Evolutionary conservation across 441 rosid species (phyloP).

Genomic region (Gossypium schwendimanii): DNA sequence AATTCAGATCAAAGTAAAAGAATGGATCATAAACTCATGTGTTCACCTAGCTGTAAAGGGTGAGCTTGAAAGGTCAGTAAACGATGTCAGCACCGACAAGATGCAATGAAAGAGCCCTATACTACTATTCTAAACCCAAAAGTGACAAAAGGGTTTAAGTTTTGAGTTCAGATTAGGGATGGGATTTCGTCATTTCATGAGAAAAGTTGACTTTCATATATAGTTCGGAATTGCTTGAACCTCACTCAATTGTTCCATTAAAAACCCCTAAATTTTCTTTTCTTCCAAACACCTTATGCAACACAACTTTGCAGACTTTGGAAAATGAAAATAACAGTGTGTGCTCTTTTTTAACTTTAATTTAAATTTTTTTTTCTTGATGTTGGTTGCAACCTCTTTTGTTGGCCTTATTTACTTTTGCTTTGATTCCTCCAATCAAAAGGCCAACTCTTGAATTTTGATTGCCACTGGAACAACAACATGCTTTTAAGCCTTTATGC

Average conservation of each 20-base stretch:
- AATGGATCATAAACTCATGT: neutral
- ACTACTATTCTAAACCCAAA: neutral
- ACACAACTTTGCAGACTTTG: neutral
- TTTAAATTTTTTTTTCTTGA: neutral
- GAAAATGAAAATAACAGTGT: neutral
- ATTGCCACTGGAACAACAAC: neutral
- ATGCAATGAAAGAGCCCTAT: neutral
- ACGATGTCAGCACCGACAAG: slow-evolving; percentile 20
- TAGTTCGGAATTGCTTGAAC: slow-evolving; percentile 14
- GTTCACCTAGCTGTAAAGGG: slow-evolving; percentile 9
- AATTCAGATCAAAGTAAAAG: neutral
- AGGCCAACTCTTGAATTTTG: neutral
- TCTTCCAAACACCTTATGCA: neutral
- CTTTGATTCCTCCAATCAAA: slow-evolving; percentile 11
- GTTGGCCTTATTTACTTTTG: slow-evolving; percentile 6
- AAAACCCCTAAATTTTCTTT: neutral
- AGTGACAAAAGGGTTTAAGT: neutral
- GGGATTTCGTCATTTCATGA: neutral
- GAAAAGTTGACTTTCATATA: neutral
- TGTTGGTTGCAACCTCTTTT: slow-evolving; percentile 3
- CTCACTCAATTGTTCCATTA: slow-evolving; percentile 10
- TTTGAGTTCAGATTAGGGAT: neutral
- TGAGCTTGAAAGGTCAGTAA: neutral
- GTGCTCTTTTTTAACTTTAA: neutral
- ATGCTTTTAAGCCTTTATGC: neutral